Conservation (phyloP, 148 eudicot genomes). For the Camellia granthamiana region DNA sequence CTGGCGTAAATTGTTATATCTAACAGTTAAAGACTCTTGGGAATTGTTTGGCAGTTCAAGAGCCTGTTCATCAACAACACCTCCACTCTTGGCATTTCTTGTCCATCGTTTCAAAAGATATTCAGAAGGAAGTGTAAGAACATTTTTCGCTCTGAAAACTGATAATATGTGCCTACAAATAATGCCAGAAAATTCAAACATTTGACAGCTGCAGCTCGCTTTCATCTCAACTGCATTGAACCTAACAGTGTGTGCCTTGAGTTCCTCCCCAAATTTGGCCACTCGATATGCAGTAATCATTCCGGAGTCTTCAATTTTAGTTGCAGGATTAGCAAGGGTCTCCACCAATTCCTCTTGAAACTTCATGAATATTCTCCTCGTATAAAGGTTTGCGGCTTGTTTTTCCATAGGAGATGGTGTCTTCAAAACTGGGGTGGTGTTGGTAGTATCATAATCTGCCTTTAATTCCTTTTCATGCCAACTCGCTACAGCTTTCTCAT, state of each 20-base stretch:
- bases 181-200: constrained; percentile 32
- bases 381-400: constrained; percentile 28
- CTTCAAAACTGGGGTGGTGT: constrained; percentile 22
- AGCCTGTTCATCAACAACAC: constrained; percentile 13
- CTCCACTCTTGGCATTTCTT: constrained; percentile 27
- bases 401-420: constrained; percentile 37
- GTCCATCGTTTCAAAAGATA: constrained; percentile 33
- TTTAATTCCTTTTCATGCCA: constrained; percentile 27
- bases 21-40: constrained; percentile 21
- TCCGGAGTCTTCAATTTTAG: constrained; percentile 26
- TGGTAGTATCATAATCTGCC: constrained; percentile 29
- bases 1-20: constrained; percentile 22
- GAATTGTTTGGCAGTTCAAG: constrained; percentile 17
- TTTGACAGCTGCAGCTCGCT: constrained; percentile 34
- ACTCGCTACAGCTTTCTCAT: constrained; percentile 25
- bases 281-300: constrained; percentile 16
- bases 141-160: constrained; percentile 31
- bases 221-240: constrained; percentile 26
- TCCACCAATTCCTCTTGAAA: constrained; percentile 36
- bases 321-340: constrained; percentile 32
- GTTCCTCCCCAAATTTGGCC: constrained; percentile 30
- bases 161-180: constrained; percentile 28
- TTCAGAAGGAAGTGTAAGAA: constrained; percentile 30
- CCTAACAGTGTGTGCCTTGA: constrained; percentile 27
- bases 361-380: constrained; percentile 26